Evolutionary conservation across 208 protist species (phyloP).

Genomic region (Blechomonas ayalai): DNA sequence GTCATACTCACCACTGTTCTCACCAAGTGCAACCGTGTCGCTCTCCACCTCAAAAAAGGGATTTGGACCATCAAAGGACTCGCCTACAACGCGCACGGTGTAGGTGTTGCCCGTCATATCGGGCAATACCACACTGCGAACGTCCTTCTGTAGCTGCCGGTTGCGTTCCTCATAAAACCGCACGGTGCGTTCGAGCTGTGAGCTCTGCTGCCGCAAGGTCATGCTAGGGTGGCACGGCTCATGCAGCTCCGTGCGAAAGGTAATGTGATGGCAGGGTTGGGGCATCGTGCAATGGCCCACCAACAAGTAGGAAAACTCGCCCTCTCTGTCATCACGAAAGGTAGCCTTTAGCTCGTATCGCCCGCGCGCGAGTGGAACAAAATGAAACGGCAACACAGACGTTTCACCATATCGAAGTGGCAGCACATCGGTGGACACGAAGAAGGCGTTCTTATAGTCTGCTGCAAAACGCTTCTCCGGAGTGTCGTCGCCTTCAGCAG

Average conservation of each 20-base stretch:
- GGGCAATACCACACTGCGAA: slow-evolving; percentile 7
- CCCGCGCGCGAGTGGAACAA: slow-evolving; percentile 76
- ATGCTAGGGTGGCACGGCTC: slow-evolving; percentile 35
- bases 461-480: slow-evolving; percentile 23
- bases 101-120: slow-evolving; percentile 25
- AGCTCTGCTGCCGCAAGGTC: slow-evolving; percentile 40
- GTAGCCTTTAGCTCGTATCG: slow-evolving; percentile 63
- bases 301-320: slow-evolving; percentile 87
- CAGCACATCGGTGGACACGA: slow-evolving; percentile 57
- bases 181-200: slow-evolving; percentile 57
- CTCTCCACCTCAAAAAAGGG: slow-evolving; percentile 64
- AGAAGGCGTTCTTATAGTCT: slow-evolving; percentile 51
- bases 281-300: slow-evolving; percentile 51
- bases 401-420: slow-evolving; percentile 56
- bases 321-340: slow-evolving; percentile 81
- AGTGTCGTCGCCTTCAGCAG: slow-evolving; percentile 6
- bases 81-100: slow-evolving; percentile 55
- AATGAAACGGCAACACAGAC: slow-evolving; percentile 63
- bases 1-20: slow-evolving; percentile 2
- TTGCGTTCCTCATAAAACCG: slow-evolving; percentile 63
- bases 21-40: slow-evolving; percentile 12
- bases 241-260: slow-evolving; percentile 63
- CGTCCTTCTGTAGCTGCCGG: slow-evolving; percentile 12
- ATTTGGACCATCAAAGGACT: slow-evolving; percentile 64
- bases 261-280: slow-evolving; percentile 16